phyloP scores from a whole-genome alignment of 2,329 filamentous ascomycete species.

The Sclerotinia trifoliorum region DNA sequence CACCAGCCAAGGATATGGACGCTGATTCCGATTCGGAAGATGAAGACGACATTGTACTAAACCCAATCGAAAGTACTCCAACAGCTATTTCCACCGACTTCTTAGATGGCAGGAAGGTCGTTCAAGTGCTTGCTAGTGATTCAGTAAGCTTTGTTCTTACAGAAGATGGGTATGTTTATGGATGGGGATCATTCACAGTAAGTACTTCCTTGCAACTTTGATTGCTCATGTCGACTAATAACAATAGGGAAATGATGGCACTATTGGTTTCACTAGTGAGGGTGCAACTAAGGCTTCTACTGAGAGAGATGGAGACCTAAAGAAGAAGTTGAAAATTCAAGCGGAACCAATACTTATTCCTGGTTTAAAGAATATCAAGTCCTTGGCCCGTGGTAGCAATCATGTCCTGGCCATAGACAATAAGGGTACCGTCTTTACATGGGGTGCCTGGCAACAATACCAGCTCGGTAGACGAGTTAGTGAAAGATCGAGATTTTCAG shows the following conservation, averaged over 20 bases:
- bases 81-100: slow-evolving; percentile 36
- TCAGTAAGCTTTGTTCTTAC: slow-evolving; percentile 76
- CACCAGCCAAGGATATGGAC: slow-evolving; percentile 58
- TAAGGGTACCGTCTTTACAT: slow-evolving; percentile 59
- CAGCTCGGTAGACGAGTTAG: slow-evolving; percentile 56
- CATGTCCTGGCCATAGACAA: slow-evolving; percentile 59
- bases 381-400: slow-evolving; percentile 55
- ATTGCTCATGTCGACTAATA: slow-evolving; percentile 25
- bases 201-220: slow-evolving; percentile 30
- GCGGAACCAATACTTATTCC: slow-evolving; percentile 52
- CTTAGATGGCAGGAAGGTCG: not conserved
- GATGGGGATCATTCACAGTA: slow-evolving; percentile 80
- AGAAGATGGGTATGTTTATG: slow-evolving; percentile 71
- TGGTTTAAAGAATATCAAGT: slow-evolving; percentile 54
- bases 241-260: slow-evolving; percentile 59
- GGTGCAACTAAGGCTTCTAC: not conserved
- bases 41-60: slow-evolving; percentile 58
- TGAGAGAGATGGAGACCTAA: not conserved
- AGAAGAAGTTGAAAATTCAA: slow-evolving; percentile 34
- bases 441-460: slow-evolving; percentile 67
- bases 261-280: slow-evolving; percentile 51
- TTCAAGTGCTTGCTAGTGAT: slow-evolving; percentile 64
- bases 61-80: slow-evolving; percentile 70
- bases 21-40: slow-evolving; percentile 46
- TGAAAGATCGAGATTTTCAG: slow-evolving; percentile 32